Conservation (phyloP, 2,329 filamentous ascomycete species). For the Aquanectria penicillioides region DNA sequence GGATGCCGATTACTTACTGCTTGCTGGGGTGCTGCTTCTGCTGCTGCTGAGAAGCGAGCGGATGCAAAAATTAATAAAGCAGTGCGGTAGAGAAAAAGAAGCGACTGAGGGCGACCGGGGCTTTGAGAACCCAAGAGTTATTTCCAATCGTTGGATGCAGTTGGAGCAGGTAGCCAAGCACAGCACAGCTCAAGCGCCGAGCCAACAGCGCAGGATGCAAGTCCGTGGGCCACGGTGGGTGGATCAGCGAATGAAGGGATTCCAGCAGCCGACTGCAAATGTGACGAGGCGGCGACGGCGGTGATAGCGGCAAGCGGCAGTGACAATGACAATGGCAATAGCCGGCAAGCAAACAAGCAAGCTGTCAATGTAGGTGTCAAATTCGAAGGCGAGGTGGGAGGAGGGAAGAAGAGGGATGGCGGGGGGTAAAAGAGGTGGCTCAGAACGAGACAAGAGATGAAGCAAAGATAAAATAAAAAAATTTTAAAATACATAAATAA, state of each 20-base stretch:
- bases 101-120: slow-evolving; percentile 9
- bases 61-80: slow-evolving; percentile 11
- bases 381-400: slow-evolving; percentile 1
- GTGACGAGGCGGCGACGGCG: slow-evolving; percentile 36
- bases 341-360: not conserved
- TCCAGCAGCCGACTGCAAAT: slow-evolving; percentile 41
- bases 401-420: not conserved
- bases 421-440: slow-evolving; percentile 22
- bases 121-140: slow-evolving; percentile 16
- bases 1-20: not conserved
- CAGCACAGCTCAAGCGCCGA: slow-evolving; percentile 37
- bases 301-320: slow-evolving; percentile 25
- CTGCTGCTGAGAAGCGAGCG: not conserved
- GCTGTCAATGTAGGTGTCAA: not conserved
- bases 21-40: not conserved
- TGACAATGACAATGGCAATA: not conserved
- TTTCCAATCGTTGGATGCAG: slow-evolving; percentile 22
- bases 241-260: slow-evolving; percentile 42
- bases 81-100: not conserved
- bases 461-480: slow-evolving; percentile 21
- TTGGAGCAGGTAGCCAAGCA: slow-evolving; percentile 26
- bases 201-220: slow-evolving; percentile 40
- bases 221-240: slow-evolving; percentile 39
- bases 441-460: slow-evolving; percentile 24
- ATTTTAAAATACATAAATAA: too few species aligned